Evolutionary conservation across 257 asterid genomes (phyloP).

Genomic region (Penstemon barbatus): DNA sequence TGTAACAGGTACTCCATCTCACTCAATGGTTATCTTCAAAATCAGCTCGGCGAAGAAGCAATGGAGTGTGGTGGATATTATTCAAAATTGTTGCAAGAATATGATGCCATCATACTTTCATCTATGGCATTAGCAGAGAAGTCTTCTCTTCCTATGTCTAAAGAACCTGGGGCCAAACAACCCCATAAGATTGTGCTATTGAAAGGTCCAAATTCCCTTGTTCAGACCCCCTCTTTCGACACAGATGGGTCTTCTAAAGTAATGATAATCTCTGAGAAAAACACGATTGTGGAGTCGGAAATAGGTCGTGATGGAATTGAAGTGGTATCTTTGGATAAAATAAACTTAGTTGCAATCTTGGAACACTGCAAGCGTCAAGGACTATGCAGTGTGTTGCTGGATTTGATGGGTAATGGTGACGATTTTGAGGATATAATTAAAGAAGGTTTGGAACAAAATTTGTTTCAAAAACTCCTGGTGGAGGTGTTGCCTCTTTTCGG

Average conservation of each 20-base stretch:
- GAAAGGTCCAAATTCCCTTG: slow-evolving; percentile 31
- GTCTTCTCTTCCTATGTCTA: slow-evolving; percentile 48
- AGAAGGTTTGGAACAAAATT: slow-evolving; percentile 59
- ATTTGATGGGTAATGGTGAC: slow-evolving; percentile 43
- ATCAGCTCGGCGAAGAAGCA: slow-evolving; percentile 62
- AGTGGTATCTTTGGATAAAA: slow-evolving; percentile 39
- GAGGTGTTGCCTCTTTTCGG: slow-evolving; percentile 67
- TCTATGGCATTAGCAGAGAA: slow-evolving; percentile 33
- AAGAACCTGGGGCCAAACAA: slow-evolving; percentile 80
- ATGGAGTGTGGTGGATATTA: slow-evolving; percentile 73
- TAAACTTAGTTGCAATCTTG: slow-evolving; percentile 54
- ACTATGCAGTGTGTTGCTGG: slow-evolving; percentile 67
- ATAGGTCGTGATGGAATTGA: slow-evolving; percentile 44
- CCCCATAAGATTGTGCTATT: slow-evolving; percentile 65
- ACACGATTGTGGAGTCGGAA: slow-evolving; percentile 31
- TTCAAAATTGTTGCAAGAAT: slow-evolving; percentile 81
- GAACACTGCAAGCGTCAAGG: slow-evolving; percentile 75
- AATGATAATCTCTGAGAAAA: slow-evolving; percentile 44
- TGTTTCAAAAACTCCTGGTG: slow-evolving; percentile 76
- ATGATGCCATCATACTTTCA: slow-evolving; percentile 67
- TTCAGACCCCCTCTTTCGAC: slow-evolving; percentile 30
- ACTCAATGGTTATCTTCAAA: slow-evolving; percentile 53
- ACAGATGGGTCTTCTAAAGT: slow-evolving; percentile 39
- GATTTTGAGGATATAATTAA: slow-evolving; percentile 59
- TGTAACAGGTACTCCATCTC: slow-evolving; percentile 76